Base-by-base conservation (phyloP, 495 filamentous ascomycete species). In the Xylaria longipes region DNA sequence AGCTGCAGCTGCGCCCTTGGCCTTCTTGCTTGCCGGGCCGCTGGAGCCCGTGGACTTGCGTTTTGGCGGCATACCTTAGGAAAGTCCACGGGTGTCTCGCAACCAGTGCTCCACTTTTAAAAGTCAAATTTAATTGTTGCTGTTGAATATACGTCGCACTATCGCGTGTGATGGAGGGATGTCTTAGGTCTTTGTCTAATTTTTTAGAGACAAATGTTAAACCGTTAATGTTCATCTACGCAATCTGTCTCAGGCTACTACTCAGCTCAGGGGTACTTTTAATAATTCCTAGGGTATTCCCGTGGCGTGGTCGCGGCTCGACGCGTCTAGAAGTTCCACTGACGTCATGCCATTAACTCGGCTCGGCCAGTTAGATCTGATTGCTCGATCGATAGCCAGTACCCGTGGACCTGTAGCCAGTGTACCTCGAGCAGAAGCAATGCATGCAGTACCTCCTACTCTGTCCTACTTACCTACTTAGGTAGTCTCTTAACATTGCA, bases 61-160 rank as follows among this genome's bases (percentile, higher is more conserved):
- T 64, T 74, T 76, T 11, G 75, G 75, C 45, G 75, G 75, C 75
- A 76, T 76, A 8, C n/a, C n/a, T n/a, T n/a, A n/a, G n/a, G n/a
- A n/a, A n/a, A n/a, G n/a, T n/a, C n/a, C n/a, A n/a, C n/a, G 5
- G 0, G 27, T 63, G 37, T 27, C 17, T 25, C 1, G 11, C 22
- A 15, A 14, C 12, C 14, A 15, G 37, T 7, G 37, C 20, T 25
- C 35, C 37, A 63, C 35, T 62, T 63, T 12, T n/a, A n/a, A 43
- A 54, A 54, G 8, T 54, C 5, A 31, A 37, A 56, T 31, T 22
- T 35, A 8, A 54, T 3, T 29, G 11, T 8, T 8, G 39, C 39
- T 1, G 39, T 29, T 27, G 2, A 27, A 22, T 3, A 9, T 22
- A 22, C 0, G 8, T 52, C 11, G n/a, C 20, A 50, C 46, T 50